Conservation (phyloP, 2,329 filamentous ascomycete species). For the Helotiales sp. region DNA sequence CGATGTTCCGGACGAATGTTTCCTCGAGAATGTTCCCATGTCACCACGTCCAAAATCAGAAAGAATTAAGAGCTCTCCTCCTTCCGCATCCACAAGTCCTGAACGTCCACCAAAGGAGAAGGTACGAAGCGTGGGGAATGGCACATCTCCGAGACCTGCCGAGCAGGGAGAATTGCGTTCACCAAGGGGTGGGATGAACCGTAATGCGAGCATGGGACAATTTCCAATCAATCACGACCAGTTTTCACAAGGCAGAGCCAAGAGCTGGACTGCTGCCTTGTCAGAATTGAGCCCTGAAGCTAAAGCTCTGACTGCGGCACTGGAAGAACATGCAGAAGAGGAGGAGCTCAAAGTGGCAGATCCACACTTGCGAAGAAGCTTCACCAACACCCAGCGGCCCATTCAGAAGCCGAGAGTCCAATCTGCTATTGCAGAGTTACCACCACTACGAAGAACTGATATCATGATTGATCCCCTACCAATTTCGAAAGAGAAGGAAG, state of each 20-base stretch:
- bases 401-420: constrained; percentile 55
- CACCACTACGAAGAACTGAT: constrained; percentile 56
- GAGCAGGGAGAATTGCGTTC: constrained; percentile 56
- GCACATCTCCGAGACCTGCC: constrained; percentile 58
- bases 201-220: constrained; percentile 46
- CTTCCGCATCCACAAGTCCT: constrained; percentile 44
- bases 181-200: constrained; percentile 44
- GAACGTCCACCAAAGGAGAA: constrained; percentile 33
- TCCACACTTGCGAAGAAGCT: constrained; percentile 26
- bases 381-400: constrained; percentile 39
- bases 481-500: constrained; percentile 84
- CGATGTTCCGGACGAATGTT: constrained; percentile 74
- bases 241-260: constrained; percentile 56
- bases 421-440: constrained; percentile 68
- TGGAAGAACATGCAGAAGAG: constrained; percentile 77
- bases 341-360: constrained; percentile 47
- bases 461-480: constrained; percentile 84
- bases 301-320: constrained; percentile 71
- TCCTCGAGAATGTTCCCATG: constrained; percentile 80
- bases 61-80: constrained; percentile 52
- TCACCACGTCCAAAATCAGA: constrained; percentile 67
- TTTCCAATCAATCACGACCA: constrained; percentile 54
- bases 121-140: constrained; percentile 49
- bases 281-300: constrained; percentile 71
- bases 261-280: constrained; percentile 74